Conservation (phyloP, 2,329 filamentous ascomycete species). For the Aaosphaeria arxii region DNA sequence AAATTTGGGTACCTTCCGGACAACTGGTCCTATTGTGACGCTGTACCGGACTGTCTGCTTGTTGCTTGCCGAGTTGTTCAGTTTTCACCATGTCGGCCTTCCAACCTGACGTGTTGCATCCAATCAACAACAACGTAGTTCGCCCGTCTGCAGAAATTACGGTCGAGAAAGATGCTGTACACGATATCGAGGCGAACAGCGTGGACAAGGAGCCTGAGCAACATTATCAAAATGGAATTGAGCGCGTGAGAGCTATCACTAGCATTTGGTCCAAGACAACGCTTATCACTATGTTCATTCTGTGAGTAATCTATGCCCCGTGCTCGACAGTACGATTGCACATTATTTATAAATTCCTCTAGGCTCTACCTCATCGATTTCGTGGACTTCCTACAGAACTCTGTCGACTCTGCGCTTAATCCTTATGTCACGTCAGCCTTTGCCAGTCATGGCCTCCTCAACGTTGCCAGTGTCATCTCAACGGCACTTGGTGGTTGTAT, state of each 20-base stretch:
- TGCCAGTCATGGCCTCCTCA: slow-evolving; percentile 21
- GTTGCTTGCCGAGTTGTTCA: too few species aligned
- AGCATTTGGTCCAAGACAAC: slow-evolving; percentile 38
- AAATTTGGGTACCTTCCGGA: too few species aligned
- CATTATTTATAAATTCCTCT: background rate
- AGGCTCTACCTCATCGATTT: slow-evolving; percentile 48
- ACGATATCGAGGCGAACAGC: too few species aligned
- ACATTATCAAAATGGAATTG: slow-evolving; percentile 35
- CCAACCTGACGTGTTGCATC: too few species aligned
- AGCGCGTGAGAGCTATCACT: slow-evolving; percentile 40
- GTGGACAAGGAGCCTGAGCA: too few species aligned
- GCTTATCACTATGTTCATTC: slow-evolving; percentile 36
- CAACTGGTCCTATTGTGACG: too few species aligned
- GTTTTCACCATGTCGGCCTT: too few species aligned
- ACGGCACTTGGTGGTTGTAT: slow-evolving; percentile 26
- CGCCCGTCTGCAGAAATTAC: too few species aligned
- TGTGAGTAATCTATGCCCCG: slow-evolving; percentile 23
- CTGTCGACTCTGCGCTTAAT: slow-evolving; percentile 31
- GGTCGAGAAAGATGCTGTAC: too few species aligned
- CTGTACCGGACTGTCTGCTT: too few species aligned
- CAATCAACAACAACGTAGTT: too few species aligned
- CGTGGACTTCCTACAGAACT: slow-evolving; percentile 42
- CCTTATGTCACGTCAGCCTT: slow-evolving; percentile 31
- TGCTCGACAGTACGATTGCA: background rate
- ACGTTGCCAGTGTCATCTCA: slow-evolving; percentile 21